Base-by-base conservation (phyloP, 1,139 yeast species). In the Suhomyces guaymorum region DNA sequence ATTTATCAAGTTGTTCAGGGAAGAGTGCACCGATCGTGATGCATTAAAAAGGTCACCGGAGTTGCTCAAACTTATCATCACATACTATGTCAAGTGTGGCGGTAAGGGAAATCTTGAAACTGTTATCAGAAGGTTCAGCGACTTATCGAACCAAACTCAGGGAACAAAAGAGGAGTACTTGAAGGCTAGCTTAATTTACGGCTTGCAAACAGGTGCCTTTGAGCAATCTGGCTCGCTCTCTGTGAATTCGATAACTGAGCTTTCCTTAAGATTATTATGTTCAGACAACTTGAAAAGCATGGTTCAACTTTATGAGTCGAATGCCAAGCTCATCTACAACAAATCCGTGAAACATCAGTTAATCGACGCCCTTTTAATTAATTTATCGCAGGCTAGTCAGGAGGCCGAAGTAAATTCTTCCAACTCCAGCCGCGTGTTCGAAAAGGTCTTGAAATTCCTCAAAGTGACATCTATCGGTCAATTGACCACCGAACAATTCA, bases 401-500 rank as follows among this genome's bases (percentile, higher is more conserved):
- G n/a, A n/a, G n/a, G n/a, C n/a, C n/a, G n/a, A n/a, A n/a, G n/a
- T n/a, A n/a, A n/a, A n/a, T n/a, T n/a, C n/a, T n/a, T n/a, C n/a
- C n/a, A n/a, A n/a, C 2, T 14, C 26, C 11, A 23, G 9, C 10
- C 15, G 20, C 11, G 26, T 28, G 13, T 52, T 55, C 21, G 47
- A 49, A 15, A 32, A 37, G 3, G 30, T 46, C 5, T 39, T 64
- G 33, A 52, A 47, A 28, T 52, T 61, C 18, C 57, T 63, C 39
- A 55, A 56, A 32, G 28, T 47, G 4, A 41, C 54, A 5, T 39
- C 48, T 4, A 36, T 55, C 30, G 47, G 42, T 14, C 37, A 43
- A 11, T 41, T 68, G 13, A 48, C 59, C 1, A 44, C 50, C 4
- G 42, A 47, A 4, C 60, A 61, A 30, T 55, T 70, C 26, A 32